A percentile compares a stretch with the other conserved stretches of the same genome.
Evolutionary conservation across 257 asterid genomes (phyloP).

Genomic region (Handroanthus guayacan): DNA sequence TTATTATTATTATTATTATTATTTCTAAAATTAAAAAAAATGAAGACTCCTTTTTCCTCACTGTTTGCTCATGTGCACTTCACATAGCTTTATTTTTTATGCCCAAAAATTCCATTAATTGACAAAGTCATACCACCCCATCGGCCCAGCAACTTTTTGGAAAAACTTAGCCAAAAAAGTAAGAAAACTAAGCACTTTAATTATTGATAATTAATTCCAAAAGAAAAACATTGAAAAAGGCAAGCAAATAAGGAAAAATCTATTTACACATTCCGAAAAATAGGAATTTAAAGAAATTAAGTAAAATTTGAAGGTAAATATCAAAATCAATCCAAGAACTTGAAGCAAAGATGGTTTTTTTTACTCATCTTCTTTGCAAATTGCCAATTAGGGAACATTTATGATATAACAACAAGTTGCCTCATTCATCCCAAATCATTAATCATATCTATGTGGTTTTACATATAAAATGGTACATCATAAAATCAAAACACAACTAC

Average conservation of each 20-base stretch:
- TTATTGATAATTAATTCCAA: not conserved
- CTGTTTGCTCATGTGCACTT: slow-evolving; percentile 49
- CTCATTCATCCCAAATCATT: slow-evolving; percentile 50
- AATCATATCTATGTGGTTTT: slow-evolving; percentile 53
- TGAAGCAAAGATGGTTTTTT: slow-evolving; percentile 37
- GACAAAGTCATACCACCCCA: slow-evolving; percentile 14
- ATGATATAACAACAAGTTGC: slow-evolving; percentile 38
- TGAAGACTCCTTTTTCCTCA: slow-evolving; percentile 13
- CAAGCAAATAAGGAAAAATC: not conserved
- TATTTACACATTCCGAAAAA: not conserved
- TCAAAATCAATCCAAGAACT: not conserved
- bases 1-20: not conserved
- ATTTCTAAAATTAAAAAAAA: too few relatives aligned
- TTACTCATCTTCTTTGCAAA: slow-evolving; percentile 39
- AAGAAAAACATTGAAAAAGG: not conserved
- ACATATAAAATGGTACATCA: slow-evolving; percentile 52
- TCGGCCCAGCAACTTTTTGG: not conserved
- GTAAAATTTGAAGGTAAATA: not conserved
- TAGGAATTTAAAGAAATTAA: not conserved
- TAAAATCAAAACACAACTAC: slow-evolving; percentile 37
- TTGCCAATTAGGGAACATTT: slow-evolving; percentile 39
- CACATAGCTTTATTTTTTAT: not conserved
- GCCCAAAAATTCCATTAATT: slow-evolving; percentile 29
- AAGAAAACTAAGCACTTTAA: not conserved
- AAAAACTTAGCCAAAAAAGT: not conserved